phyloP scores from a whole-genome alignment of 2,329 filamentous ascomycete species.

The Aspergillus tamarii region DNA sequence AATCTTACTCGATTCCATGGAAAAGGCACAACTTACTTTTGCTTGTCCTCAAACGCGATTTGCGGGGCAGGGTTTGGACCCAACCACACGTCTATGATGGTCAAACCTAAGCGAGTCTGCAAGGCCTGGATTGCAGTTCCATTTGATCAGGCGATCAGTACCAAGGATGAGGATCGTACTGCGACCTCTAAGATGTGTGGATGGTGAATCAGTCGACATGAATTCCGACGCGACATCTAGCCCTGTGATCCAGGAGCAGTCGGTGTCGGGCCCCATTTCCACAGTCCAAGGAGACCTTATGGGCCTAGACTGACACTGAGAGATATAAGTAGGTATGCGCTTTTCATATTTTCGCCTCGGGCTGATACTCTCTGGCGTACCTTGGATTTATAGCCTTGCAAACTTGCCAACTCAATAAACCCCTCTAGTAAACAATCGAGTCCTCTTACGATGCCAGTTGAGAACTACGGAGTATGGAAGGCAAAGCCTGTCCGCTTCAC shows the following conservation, averaged over 20 bases:
- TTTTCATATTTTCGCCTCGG: too few relatives aligned
- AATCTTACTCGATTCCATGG: neutral
- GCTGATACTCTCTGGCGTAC: neutral
- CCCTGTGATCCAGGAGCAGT: too few relatives aligned
- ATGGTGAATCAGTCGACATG: neutral
- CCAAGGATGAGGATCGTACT: neutral
- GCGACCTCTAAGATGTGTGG: neutral
- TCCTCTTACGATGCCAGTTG: constrained; percentile 17
- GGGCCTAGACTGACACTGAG: neutral
- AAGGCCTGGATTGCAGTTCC: neutral
- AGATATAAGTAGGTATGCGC: neutral
- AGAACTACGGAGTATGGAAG: constrained; percentile 26
- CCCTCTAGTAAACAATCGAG: neutral
- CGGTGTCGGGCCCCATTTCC: neutral
- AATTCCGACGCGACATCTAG: neutral
- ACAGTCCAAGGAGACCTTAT: neutral
- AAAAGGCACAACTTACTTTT: neutral
- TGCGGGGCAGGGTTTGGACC: too few relatives aligned
- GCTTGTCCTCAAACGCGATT: neutral
- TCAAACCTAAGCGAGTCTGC: neutral
- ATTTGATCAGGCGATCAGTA: neutral
- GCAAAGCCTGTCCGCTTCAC: constrained; percentile 14
- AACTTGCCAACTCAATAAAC: neutral
- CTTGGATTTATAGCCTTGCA: neutral
- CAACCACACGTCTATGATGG: neutral